Evolutionary conservation across 1,139 yeast genomes (phyloP).

Genomic region (Blastobotrys proliferans): DNA sequence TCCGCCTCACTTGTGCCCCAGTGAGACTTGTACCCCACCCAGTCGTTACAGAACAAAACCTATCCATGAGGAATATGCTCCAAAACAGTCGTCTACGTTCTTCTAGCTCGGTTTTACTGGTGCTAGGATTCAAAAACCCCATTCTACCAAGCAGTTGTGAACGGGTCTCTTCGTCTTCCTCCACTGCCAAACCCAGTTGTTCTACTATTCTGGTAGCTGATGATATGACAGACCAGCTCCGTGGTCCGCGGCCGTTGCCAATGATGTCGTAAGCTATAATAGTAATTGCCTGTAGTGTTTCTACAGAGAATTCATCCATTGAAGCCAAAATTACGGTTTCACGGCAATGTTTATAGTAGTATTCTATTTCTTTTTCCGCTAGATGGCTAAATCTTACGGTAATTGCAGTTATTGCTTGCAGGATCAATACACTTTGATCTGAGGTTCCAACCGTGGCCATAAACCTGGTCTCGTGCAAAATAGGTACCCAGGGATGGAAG

Average conservation of each 20-base stretch:
- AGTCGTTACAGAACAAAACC: slow-evolving; percentile 26
- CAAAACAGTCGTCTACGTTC: slow-evolving; percentile 25
- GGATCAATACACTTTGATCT: slow-evolving; percentile 9
- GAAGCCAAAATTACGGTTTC: slow-evolving; percentile 20
- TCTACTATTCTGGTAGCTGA: slow-evolving; percentile 24
- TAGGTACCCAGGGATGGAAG: slow-evolving; percentile 24
- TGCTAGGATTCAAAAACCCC: slow-evolving; percentile 12
- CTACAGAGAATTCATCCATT: slow-evolving; percentile 25
- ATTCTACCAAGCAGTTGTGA: background rate
- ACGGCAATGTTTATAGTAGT: slow-evolving; percentile 18
- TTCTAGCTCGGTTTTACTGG: slow-evolving; percentile 5
- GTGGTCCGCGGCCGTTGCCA: slow-evolving; percentile 26
- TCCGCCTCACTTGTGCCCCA: slow-evolving; percentile 18
- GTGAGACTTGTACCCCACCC: slow-evolving; percentile 26
- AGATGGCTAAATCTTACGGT: slow-evolving; percentile 19
- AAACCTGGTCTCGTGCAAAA: slow-evolving; percentile 18
- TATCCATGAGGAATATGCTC: slow-evolving; percentile 24
- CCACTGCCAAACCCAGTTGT: slow-evolving; percentile 21
- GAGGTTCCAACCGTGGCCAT: slow-evolving; percentile 11
- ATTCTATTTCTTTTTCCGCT: slow-evolving; percentile 7
- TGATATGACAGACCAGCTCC: slow-evolving; percentile 23
- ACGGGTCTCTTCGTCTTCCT: slow-evolving; percentile 11
- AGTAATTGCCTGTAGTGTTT: slow-evolving; percentile 24
- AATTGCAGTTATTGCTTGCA: slow-evolving; percentile 25
- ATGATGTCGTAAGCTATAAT: slow-evolving; percentile 27